Base-by-base conservation (phyloP, 176 grass and related monocot genomes). In the Canna indica region DNA sequence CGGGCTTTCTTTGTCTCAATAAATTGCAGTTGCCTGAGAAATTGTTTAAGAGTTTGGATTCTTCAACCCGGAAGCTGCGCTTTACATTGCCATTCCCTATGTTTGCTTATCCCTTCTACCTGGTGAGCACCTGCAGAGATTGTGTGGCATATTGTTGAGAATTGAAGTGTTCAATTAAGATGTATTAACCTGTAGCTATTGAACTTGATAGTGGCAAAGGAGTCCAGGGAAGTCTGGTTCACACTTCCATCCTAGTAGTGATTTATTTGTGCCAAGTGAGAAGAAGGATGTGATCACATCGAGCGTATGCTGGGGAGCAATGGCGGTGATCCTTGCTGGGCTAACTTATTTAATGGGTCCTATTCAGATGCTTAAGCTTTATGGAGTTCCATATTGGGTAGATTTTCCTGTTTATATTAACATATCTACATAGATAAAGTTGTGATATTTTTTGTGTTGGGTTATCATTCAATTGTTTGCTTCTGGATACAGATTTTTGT, bases 171-270 rank as follows among this genome's bases (percentile, higher is more conserved):
- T 32, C 26, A 39, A 65, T 64, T 20, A 20, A 34, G 8, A 11
- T 31, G n/a, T 13, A 26, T 36, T 38, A 5, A 18, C n/a, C 62
- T 65, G 39, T 18, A 74, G 59, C 29, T 50, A 16, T 71, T 28
- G 22, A 36, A 36, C 17, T 50, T 33, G 41, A 42, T 84, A 96
- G 93, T 79, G 68, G 83, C 52, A 47, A 69, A 79, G 93, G 73
- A 87, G 81, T 69, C 93, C 93, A 0, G 93, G 86, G 57, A 96
- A 90, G 77, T 75, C 6, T 1, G 93, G 93, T 0, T 96, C 93
- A 0, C 93, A 96, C 77, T 96, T 85, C 58, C 75, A 81, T 36
- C 93, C 93, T 0, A 79, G 74, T 72, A 96, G 93, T 47, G 73
- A 79, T 26, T 79, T 96, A 74, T 96, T 96, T 59, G 56, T 26